A percentile compares a stretch with the other conserved stretches of the same genome.
Conservation (phyloP, 139 green algal genomes). For the Desmodesmus armatus region DNA sequence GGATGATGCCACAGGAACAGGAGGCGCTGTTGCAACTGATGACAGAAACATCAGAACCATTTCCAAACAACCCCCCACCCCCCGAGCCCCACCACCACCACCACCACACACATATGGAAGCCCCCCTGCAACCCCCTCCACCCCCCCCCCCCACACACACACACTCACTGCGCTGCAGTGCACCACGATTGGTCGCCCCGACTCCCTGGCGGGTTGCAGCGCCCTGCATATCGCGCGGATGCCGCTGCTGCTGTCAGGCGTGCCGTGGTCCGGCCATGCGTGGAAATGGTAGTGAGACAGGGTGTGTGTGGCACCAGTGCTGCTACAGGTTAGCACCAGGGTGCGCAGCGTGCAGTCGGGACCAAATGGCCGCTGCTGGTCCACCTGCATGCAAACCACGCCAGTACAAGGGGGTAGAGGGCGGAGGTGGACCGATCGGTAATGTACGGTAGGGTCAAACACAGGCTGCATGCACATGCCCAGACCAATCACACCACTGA, state of each 20-base stretch:
- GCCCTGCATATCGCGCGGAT: conserved; percentile 52
- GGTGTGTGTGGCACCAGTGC: conserved; percentile 11
- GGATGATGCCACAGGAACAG: too few species aligned
- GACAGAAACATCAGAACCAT: background rate
- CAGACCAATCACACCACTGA: background rate
- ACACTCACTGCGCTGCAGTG: conserved; percentile 50
- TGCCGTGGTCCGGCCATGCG: conserved; percentile 69
- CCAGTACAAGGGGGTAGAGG: background rate
- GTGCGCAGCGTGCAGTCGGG: conserved; percentile 47
- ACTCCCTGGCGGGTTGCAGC: conserved; percentile 26
- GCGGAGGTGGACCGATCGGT: background rate
- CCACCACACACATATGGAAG: background rate
- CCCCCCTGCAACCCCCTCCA: background rate
- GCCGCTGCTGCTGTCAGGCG: conserved; percentile 48
- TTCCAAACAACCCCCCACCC: background rate
- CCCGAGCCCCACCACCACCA: background rate
- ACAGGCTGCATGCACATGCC: background rate
- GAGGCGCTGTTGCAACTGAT: background rate
- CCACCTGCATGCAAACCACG: conserved; percentile 15
- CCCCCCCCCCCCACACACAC: background rate
- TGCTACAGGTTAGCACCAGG: conserved; percentile 23
- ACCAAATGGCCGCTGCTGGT: conserved; percentile 28
- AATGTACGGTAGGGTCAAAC: background rate
- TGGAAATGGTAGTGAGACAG: conserved; percentile 71
- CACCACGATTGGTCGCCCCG: conserved; percentile 41